Percentiles rank a stretch among this genome's conserved stretches.
These are phyloP conservation scores for Teratosphaeria viscida DNA, from an alignment of 2,329 filamentous ascomycete genomes.

Conservation along the genomic window DNA sequence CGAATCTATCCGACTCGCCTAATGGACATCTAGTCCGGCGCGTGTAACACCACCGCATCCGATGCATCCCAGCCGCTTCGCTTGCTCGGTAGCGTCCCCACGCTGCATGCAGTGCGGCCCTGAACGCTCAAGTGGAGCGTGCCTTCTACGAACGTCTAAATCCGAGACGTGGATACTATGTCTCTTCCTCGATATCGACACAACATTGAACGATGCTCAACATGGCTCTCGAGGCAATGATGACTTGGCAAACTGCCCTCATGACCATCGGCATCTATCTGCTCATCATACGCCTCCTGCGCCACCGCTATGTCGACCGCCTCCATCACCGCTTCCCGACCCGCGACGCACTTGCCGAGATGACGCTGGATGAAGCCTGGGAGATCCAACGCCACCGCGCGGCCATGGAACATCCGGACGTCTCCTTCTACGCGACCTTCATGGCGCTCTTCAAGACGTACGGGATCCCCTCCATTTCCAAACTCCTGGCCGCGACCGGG, in stretches of 20 bases:
- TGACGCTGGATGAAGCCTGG: not conserved
- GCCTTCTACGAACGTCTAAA: not conserved
- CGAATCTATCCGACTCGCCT: no score
- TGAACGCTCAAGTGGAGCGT: not conserved
- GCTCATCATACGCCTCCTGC: not conserved
- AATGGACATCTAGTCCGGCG: no score
- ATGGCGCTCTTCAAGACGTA: conserved; percentile 2
- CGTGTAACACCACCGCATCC: no score
- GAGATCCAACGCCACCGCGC: not conserved
- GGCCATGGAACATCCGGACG: not conserved
- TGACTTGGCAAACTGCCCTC: not conserved
- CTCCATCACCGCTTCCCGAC: not conserved
- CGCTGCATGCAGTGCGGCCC: not conserved
- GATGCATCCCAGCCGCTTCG: not conserved
- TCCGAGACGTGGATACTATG: not conserved
- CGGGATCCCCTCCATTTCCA: not conserved
- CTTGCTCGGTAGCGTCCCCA: not conserved
- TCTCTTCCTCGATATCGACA: not conserved
- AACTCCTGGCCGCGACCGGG: not conserved
- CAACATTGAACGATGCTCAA: not conserved
- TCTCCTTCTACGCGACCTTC: not conserved
- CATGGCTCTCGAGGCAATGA: not conserved
- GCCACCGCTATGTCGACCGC: not conserved
- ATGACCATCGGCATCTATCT: not conserved
- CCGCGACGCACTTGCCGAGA: not conserved